phyloP scores from a whole-genome alignment of 768 basidiomycete genomes.

The Butyriboletus loyo region DNA sequence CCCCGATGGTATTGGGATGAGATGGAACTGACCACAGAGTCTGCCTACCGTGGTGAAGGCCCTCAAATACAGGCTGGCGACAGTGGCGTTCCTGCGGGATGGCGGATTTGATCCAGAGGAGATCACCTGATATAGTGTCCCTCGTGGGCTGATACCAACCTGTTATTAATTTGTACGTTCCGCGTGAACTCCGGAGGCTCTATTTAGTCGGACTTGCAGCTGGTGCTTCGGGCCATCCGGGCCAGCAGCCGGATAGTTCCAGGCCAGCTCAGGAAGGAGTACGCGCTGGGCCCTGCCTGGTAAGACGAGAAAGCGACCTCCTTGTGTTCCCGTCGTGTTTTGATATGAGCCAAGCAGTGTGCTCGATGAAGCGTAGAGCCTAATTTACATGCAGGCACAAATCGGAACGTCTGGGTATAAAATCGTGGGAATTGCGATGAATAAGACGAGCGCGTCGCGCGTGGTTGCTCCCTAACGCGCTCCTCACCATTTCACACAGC shows the following conservation, averaged over 20 bases:
- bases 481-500: conserved; percentile 38
- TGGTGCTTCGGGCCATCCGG: conserved; percentile 20
- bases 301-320: conserved; percentile 2
- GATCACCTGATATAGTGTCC: conserved; percentile 19
- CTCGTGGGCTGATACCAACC: conserved; percentile 7
- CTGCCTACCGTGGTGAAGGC: conserved; percentile 7
- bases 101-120: conserved; percentile 22
- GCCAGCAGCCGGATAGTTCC: conserved; percentile 8
- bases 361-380: too few relatives aligned
- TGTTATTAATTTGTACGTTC: conserved; percentile 18
- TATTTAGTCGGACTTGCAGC: conserved; percentile 25
- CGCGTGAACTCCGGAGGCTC: conserved; percentile 27
- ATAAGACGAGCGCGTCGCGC: conserved; percentile 38
- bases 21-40: background rate
- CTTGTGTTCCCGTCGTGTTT: conserved; percentile 16
- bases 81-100: conserved; percentile 15
- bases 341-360: conserved; percentile 6
- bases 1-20: conserved; percentile 66
- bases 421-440: conserved; percentile 35
- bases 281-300: background rate
- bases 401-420: conserved; percentile 24
- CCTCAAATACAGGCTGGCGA: background rate
- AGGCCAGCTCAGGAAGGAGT: conserved; percentile 9
- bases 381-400: conserved; percentile 19
- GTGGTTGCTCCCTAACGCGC: conserved; percentile 37